Percentiles rank a stretch among this genome's conserved stretches.
These are phyloP conservation scores for Curvularia sp. DNA, from an alignment of 2,329 filamentous ascomycete genomes.

Conservation along the genomic window DNA sequence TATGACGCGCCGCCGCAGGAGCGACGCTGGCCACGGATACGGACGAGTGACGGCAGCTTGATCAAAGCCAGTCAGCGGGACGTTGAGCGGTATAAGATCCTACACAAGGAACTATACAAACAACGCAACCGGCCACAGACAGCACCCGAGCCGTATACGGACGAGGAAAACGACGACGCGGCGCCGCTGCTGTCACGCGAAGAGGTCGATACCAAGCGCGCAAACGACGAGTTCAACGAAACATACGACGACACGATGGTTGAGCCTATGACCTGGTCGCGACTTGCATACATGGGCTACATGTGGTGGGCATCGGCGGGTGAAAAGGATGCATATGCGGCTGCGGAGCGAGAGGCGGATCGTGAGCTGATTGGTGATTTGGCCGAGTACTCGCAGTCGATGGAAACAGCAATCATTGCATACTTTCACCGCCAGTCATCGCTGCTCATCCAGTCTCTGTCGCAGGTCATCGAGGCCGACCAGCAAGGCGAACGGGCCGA, in stretches of 20 bases:
- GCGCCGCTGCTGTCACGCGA: slow-evolving; percentile 33
- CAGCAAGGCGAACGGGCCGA: slow-evolving; percentile 51
- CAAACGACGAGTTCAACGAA: slow-evolving; percentile 49
- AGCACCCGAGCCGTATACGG: slow-evolving; percentile 29
- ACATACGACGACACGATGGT: slow-evolving; percentile 53
- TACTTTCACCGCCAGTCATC: slow-evolving; percentile 82
- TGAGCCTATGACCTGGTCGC: slow-evolving; percentile 69
- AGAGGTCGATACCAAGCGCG: slow-evolving; percentile 36
- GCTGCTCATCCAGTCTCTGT: slow-evolving; percentile 67
- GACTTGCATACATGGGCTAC: slow-evolving; percentile 80
- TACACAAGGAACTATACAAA: slow-evolving; percentile 48
- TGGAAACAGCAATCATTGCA: slow-evolving; percentile 76
- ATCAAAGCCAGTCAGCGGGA: slow-evolving; percentile 92
- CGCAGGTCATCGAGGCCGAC: slow-evolving; percentile 66
- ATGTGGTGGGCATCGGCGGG: slow-evolving; percentile 92
- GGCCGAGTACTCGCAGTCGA: slow-evolving; percentile 51
- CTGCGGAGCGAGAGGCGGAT: slow-evolving; percentile 63
- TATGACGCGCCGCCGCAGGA: slow-evolving; percentile 60
- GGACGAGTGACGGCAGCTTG: slow-evolving; percentile 66
- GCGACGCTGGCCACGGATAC: slow-evolving; percentile 79
- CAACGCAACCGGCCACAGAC: slow-evolving; percentile 36
- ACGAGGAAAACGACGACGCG: slow-evolving; percentile 36
- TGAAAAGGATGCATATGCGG: slow-evolving; percentile 67
- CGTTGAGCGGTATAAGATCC: slow-evolving; percentile 69
- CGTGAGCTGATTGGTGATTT: slow-evolving; percentile 54